Evolutionary conservation across 306 rosid genomes (phyloP), one percentile per base, ranked within the genome.

Genomic region (Bauhinia variegata): DNA sequence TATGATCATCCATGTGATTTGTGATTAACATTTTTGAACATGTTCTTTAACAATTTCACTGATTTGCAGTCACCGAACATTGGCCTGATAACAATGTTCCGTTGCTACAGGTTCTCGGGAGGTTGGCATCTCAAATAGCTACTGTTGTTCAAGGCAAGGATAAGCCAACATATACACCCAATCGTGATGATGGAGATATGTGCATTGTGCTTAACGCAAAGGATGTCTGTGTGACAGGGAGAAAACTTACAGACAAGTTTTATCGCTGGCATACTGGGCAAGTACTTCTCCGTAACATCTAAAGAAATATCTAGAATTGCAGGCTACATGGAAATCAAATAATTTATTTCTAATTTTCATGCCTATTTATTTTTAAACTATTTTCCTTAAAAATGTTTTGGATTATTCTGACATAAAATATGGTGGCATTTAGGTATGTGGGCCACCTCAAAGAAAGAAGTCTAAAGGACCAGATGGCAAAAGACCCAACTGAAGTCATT

Each of bases 251-350:
- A 15, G 71, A 93, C 76, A 93, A 93, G 84, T 64, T 88, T 74
- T 89, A 89, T 83, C 77, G 80, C 66, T 92, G 98, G 98, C 98
- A 93, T 84, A 89, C 97, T 23, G 98, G 98, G 98, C 67, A 82
- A 81, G 80, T 83, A 33, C 70, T 43, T 32, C 62, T 46, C 66
- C 16, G 28, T 58, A 65, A 41, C 1, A 23, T 23, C 28, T 23
- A 28, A 65, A 28, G 66, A 48, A 53, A 43, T 67, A 34, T 60
- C 12, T 51, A 17, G 39, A 70, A 53, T 42, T 60, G 54, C 47
- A 16, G 60, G 37, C 38, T 68, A 54, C 33, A 34, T 58, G 41
- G 44, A 50, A 31, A 49, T 54, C 39, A 68, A 60, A 39, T 67
- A 4, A 11, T 77, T 71, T 75, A 60, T 15, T 65, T 30, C 31